Conservation (phyloP, 2,329 filamentous ascomycete species). For the Penicillium corylophilum region DNA sequence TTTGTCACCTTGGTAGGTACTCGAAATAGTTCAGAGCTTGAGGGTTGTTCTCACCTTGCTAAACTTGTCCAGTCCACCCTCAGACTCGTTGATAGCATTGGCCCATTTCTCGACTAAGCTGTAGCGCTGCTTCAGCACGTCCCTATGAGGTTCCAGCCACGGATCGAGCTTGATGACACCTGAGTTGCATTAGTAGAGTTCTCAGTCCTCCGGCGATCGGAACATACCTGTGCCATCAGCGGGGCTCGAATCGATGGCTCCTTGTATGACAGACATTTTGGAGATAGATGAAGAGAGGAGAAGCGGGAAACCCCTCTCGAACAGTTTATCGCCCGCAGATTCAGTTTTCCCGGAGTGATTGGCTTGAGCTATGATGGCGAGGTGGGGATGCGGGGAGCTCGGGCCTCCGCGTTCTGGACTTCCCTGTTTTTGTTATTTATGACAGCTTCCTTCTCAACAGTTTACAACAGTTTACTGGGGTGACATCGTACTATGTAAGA, state of each 20-base stretch:
- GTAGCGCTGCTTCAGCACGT: conserved; percentile 72
- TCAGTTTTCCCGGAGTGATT: conserved; percentile 3
- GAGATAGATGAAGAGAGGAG: conserved; percentile 4
- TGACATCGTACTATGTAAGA: too few relatives aligned
- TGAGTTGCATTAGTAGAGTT: conserved; percentile 37
- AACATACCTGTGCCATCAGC: conserved; percentile 24
- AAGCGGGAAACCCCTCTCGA: conserved; percentile 6
- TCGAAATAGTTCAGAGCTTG: neutral
- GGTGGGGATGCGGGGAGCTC: conserved; percentile 19
- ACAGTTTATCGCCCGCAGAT: conserved; percentile 1
- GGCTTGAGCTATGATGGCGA: conserved; percentile 5
- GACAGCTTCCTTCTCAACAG: neutral
- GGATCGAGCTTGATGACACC: conserved; percentile 86
- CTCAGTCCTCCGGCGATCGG: neutral
- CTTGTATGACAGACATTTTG: conserved; percentile 21
- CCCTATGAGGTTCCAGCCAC: conserved; percentile 82
- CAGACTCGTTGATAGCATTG: conserved; percentile 73
- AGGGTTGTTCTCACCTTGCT: conserved; percentile 61
- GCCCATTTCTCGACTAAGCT: conserved; percentile 83
- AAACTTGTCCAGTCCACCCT: conserved; percentile 91
- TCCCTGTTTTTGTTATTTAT: conserved; percentile 1
- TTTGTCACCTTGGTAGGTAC: neutral
- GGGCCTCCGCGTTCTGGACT: conserved; percentile 11
- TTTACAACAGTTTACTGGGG: too few relatives aligned
- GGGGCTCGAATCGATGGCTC: conserved; percentile 3